phyloP scores from a whole-genome alignment of 2,329 filamentous ascomycete species.

The Pestalotiopsis sp. region DNA sequence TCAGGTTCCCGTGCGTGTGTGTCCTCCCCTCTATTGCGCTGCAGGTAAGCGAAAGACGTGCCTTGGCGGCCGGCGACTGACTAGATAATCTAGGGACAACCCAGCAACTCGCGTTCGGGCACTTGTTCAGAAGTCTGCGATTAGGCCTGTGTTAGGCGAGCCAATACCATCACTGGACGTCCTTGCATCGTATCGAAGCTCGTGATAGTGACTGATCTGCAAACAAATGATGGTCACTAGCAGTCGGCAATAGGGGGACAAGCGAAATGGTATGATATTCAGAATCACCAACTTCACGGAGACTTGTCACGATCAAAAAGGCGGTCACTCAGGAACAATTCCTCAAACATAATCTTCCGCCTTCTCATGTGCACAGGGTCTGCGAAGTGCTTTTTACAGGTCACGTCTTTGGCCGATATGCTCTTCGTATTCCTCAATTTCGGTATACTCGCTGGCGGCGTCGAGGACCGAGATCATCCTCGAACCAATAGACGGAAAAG shows the following conservation, averaged over 20 bases:
- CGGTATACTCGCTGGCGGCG: too few relatives aligned
- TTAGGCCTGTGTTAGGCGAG: not conserved
- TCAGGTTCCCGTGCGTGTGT: not conserved
- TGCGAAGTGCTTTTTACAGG: too few relatives aligned
- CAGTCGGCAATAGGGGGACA: not conserved
- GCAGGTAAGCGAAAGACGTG: not conserved
- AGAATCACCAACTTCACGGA: not conserved
- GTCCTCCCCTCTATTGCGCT: not conserved
- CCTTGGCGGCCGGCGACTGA: not conserved
- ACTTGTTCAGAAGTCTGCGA: not conserved
- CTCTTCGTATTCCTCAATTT: not conserved
- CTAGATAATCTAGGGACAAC: not conserved
- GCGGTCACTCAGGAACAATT: not conserved
- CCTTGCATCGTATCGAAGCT: not conserved
- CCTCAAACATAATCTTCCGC: not conserved
- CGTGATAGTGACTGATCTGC: not conserved
- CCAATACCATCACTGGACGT: not conserved
- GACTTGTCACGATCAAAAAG: not conserved
- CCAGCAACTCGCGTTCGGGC: not conserved
- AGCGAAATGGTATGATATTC: not conserved
- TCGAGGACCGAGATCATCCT: not conserved
- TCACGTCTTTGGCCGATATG: not conserved
- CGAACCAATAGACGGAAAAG: not conserved
- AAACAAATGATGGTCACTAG: not conserved
- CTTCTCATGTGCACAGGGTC: not conserved